Evolutionary conservation across 768 basidiomycete species (phyloP), one percentile per base, ranked within the genome.

Genomic region (Trametes coccinea): DNA sequence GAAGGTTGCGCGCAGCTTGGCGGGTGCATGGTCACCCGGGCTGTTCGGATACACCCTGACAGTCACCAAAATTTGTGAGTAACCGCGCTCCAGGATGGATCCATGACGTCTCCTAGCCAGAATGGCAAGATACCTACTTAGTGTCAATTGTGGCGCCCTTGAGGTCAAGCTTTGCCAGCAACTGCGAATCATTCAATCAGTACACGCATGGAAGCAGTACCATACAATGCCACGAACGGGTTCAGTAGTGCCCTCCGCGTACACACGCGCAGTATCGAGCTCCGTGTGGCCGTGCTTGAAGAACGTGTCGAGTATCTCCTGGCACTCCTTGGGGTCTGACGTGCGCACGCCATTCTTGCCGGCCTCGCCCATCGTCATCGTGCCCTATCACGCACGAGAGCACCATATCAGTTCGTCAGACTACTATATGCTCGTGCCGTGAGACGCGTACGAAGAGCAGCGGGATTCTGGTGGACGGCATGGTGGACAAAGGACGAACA

Each of bases 231-330:
- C 5, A 52, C 73, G 7, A 41, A 80, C 82, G 68, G 77, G 75
- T 68, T 89, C 85, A 6, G 84, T 83, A 0, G 85, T 85, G 1
- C 84, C 83, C 29, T 76, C 76, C 10, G 72, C 76, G 58, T 87
- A 85, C 6, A 75, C 66, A 16, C 82, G 75, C 8, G 84, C 79
- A 0, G 82, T 81, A 60, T 86, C 84, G 27, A 86, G 70, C 66
- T 82, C 79, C 7, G 65, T 73, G 56, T 81, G 74, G 3, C 80
- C 80, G 47, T 77, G 69, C 13, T 66, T 64, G 48, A 78, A 72
- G 70, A 81, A 82, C 3, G 73, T 66, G 34, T 83, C 76, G 49
- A 85, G 60, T 48, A 84, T 78, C 45, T 77, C 76, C 61, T 82
- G 79, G 56, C 75, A 77, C 43, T 77, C 73, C 5, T 69, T 62